Evolutionary conservation across 1,139 yeast species (phyloP).

Genomic region (Candida pseudocylindracea): DNA sequence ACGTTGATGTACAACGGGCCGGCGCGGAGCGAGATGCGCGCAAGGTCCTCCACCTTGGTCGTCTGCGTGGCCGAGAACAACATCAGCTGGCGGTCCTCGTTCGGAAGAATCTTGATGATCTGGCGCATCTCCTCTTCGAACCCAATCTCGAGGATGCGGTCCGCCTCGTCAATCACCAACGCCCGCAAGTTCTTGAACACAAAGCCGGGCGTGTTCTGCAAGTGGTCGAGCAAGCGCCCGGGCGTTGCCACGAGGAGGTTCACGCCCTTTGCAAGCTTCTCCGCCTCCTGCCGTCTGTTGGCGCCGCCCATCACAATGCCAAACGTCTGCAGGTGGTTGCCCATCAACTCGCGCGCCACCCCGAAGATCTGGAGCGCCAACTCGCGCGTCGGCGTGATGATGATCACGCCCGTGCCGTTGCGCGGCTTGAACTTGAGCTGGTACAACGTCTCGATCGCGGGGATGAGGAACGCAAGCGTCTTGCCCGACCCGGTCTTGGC

Average conservation of each 20-base stretch:
- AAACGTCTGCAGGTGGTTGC: slow-evolving; percentile 76
- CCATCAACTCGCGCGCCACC: slow-evolving; percentile 86
- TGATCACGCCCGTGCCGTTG: slow-evolving; percentile 78
- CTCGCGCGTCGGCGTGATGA: slow-evolving; percentile 79
- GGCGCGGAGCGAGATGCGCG: slow-evolving; percentile 82
- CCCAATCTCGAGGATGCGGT: slow-evolving; percentile 88
- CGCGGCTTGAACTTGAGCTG: slow-evolving; percentile 80
- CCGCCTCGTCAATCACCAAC: slow-evolving; percentile 89
- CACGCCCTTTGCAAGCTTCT: slow-evolving; percentile 81
- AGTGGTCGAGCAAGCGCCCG: slow-evolving; percentile 87
- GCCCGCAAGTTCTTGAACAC: slow-evolving; percentile 90
- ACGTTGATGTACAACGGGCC: slow-evolving; percentile 95
- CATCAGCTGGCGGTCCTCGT: slow-evolving; percentile 90
- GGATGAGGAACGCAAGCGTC: slow-evolving; percentile 83
- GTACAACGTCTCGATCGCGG: slow-evolving; percentile 82
- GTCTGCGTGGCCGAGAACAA: slow-evolving; percentile 96
- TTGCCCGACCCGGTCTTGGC: slow-evolving; percentile 98
- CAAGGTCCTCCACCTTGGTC: slow-evolving; percentile 94
- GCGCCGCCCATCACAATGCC: slow-evolving; percentile 98
- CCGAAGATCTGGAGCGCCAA: slow-evolving; percentile 93
- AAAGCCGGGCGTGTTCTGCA: slow-evolving; percentile 88
- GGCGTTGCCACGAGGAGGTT: slow-evolving; percentile 92
- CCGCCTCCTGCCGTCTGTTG: slow-evolving; percentile 92
- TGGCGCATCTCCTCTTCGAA: slow-evolving; percentile 98
- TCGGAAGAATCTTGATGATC: slow-evolving; percentile 82